Percentiles rank a stretch among this genome's conserved stretches.
These are phyloP conservation scores for Bassia scoparia DNA, from an alignment of 148 eudicot species.

Conservation along the genomic window DNA sequence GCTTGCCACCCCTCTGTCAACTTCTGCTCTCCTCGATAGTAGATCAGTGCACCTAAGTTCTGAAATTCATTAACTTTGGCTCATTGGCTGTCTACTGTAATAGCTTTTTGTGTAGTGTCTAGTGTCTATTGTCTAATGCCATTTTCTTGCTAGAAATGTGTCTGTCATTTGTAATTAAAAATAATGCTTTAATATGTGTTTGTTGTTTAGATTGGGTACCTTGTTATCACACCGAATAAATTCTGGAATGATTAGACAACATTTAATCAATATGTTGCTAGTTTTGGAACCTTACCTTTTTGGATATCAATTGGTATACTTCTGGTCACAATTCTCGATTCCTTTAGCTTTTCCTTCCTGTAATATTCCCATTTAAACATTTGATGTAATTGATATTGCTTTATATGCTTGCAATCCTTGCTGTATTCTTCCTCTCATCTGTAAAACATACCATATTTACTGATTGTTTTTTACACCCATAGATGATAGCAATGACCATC, in stretches of 20 bases:
- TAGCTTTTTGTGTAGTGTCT: not conserved
- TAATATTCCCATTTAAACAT: no score
- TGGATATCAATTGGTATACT: not conserved
- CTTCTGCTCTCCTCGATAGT: not conserved
- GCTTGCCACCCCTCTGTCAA: not conserved
- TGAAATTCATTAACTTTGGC: not conserved
- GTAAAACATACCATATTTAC: not conserved
- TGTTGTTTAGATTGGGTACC: not conserved
- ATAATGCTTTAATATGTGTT: not conserved
- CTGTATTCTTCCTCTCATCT: not conserved
- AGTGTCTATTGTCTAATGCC: not conserved
- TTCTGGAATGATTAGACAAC: not conserved
- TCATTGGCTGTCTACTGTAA: not conserved
- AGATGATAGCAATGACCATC: conserved; percentile 96
- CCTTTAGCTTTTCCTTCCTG: not conserved
- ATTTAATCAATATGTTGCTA: not conserved
- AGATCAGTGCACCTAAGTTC: not conserved
- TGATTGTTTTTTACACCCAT: conserved; percentile 15
- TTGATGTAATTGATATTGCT: not conserved
- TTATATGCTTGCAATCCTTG: not conserved
- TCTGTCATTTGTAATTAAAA: not conserved
- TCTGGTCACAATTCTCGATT: not conserved
- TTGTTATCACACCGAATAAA: not conserved
- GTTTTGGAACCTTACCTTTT: not conserved
- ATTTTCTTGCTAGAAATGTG: not conserved